Conservation (phyloP, 2,329 filamentous ascomycete species). For the Aspergillus tubingensis region DNA sequence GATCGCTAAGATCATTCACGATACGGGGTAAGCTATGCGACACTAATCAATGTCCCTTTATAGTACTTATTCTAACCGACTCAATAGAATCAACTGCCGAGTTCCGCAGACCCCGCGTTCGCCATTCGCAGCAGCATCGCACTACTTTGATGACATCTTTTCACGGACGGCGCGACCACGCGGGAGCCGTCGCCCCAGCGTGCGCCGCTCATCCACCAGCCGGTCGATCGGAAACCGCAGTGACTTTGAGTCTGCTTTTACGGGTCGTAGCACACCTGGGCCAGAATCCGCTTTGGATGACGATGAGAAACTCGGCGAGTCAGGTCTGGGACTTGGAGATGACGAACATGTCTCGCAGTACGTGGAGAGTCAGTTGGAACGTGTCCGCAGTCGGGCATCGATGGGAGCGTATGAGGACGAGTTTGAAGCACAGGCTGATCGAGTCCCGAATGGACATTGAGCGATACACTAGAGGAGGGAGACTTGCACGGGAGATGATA, state of each 20-base stretch:
- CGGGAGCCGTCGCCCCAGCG: conserved; percentile 51
- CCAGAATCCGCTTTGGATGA: conserved; percentile 39
- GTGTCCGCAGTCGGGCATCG: conserved; percentile 63
- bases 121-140: conserved; percentile 76
- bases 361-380: conserved; percentile 75
- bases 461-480: not conserved
- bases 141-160: conserved; percentile 95
- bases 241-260: conserved; percentile 64
- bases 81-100: conserved; percentile 74
- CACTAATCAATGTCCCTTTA: not conserved
- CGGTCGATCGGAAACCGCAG: conserved; percentile 82
- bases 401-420: conserved; percentile 60
- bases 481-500: not conserved
- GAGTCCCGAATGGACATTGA: conserved; percentile 29
- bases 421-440: conserved; percentile 61
- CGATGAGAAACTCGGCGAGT: conserved; percentile 17
- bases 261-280: conserved; percentile 31
- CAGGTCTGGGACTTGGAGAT: conserved; percentile 55
- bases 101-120: conserved; percentile 91
- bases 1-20: conserved; percentile 95
- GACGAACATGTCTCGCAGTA: conserved; percentile 77
- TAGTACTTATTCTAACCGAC: conserved; percentile 42
- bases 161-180: conserved; percentile 53
- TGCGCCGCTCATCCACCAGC: conserved; percentile 77
- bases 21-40: conserved; percentile 74